Base-by-base conservation (phyloP, 1,284 basidiomycete genomes). In the Amylostereum areolatum region DNA sequence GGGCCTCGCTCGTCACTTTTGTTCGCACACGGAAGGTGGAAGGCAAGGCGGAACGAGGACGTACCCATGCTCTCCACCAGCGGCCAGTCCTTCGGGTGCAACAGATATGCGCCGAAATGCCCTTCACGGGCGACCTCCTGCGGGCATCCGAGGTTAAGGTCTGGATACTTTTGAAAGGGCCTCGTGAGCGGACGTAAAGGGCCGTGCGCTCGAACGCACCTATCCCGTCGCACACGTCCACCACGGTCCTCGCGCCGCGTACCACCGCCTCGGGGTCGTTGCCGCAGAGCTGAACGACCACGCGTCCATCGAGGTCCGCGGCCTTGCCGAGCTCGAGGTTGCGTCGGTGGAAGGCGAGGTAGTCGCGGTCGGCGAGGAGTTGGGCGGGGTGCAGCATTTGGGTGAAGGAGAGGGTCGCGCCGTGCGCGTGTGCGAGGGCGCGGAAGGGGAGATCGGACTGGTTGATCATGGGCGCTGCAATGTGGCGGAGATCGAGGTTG, bases 361-460 rank as follows among this genome's bases (percentile, higher is more conserved):
- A 88, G 4, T 78, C 75, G 49, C 64, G 67, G 54, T 86, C 80
- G 54, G 78, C 65, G 35, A 86, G 62, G 5, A 88, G 69, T 47
- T 64, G 72, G 32, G 80, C 70, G 9, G 85, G 73, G 43, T 74
- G 65, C 37, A 85, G 77, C 85, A 88, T 88, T 57, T 89, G 85
- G 2, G 85, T 85, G 63, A 83, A 88, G 12, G 76, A 68, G 55
- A 80, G 60, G 0, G 83, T 84, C 25, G 81, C 74, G 25, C 81
- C 79, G 62, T 88, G 73, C 50, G 65, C 67, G 47, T 74, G 71
- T 5, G 76, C 74, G 44, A 89, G 72, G 8, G 75, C 53, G 29
- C 85, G 74, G 57, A 88, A 88, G 1, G 86, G 83, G 0, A 83
- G 71, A 55, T 89, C 85, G 42, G 83, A 85, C 59, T 87, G 84